Conservation (phyloP, 2,329 filamentous ascomycete species). For the Fusarium sp. region DNA sequence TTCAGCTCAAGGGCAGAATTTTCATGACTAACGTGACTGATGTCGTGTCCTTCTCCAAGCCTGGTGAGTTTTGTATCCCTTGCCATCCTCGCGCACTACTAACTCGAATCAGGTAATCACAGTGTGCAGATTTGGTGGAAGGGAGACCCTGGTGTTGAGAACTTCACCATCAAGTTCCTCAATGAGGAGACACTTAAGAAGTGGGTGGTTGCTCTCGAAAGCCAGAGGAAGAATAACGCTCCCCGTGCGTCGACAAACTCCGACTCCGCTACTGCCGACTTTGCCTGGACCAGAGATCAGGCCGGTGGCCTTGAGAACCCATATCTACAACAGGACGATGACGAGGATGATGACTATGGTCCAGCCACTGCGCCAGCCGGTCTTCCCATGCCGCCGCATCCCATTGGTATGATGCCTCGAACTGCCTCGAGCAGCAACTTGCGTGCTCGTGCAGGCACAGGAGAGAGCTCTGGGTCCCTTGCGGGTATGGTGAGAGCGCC, state of each 20-base stretch:
- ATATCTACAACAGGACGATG: slow-evolving; percentile 72
- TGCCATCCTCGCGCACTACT: slow-evolving; percentile 33
- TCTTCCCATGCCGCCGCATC: slow-evolving; percentile 47
- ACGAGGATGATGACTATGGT: slow-evolving; percentile 69
- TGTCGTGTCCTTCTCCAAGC: slow-evolving; percentile 86
- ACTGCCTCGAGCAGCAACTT: slow-evolving; percentile 78
- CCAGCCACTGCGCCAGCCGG: slow-evolving; percentile 51
- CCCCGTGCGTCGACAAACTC: slow-evolving; percentile 60
- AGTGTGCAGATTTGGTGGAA: slow-evolving; percentile 99
- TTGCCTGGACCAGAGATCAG: slow-evolving; percentile 81
- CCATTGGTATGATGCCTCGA: slow-evolving; percentile 45
- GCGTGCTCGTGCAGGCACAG: slow-evolving; percentile 80
- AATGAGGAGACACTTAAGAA: slow-evolving; percentile 95
- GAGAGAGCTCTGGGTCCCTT: slow-evolving; percentile 73
- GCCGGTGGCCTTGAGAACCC: slow-evolving; percentile 80
- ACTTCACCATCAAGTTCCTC: slow-evolving; percentile 92
- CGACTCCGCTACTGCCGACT: slow-evolving; percentile 74
- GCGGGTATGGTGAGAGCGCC: slow-evolving; percentile 69
- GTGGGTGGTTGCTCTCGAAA: slow-evolving; percentile 85
- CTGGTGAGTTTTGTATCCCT: slow-evolving; percentile 69
- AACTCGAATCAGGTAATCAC: slow-evolving; percentile 76
- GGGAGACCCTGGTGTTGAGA: slow-evolving; percentile 93
- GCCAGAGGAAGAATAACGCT: slow-evolving; percentile 74
- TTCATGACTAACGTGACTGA: slow-evolving; percentile 99
- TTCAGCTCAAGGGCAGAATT: slow-evolving; percentile 96